These are phyloP conservation scores for Penicillium coffeae DNA, from an alignment of 495 filamentous ascomycete species.

Conservation along the genomic window DNA sequence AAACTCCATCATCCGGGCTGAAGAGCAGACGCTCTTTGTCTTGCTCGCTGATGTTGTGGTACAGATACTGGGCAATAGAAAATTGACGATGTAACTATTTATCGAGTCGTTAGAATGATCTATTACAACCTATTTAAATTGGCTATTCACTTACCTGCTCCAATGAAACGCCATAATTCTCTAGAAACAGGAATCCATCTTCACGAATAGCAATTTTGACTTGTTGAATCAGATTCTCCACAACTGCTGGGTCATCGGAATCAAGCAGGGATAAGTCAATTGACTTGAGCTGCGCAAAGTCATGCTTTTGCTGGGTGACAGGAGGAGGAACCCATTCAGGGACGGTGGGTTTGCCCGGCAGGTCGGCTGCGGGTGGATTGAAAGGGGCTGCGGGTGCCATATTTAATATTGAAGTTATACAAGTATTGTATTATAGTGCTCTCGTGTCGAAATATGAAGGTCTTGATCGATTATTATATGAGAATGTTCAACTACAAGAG, in stretches of 20 bases:
- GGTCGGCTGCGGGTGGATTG: conserved; percentile 32
- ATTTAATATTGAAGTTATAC: background rate
- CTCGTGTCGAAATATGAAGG: too few relatives aligned
- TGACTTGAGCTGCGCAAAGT: conserved; percentile 36
- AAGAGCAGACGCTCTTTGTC: conserved; percentile 42
- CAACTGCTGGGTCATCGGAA: conserved; percentile 33
- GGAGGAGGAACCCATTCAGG: conserved; percentile 40
- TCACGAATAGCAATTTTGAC: conserved; percentile 40
- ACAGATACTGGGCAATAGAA: conserved; percentile 39
- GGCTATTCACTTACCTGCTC: conserved; percentile 43
- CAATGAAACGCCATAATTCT: conserved; percentile 46
- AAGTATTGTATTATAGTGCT: too few relatives aligned
- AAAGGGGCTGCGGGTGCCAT: conserved; percentile 37
- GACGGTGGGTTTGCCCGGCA: conserved; percentile 38
- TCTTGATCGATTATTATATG: too few relatives aligned
- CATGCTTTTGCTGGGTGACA: conserved; percentile 32
- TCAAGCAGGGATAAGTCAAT: conserved; percentile 40
- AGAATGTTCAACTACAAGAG: too few relatives aligned
- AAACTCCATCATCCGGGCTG: conserved; percentile 33
- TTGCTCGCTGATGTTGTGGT: conserved; percentile 42
- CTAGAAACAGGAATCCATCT: conserved; percentile 45
- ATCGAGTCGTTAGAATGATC: too few relatives aligned
- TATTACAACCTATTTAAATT: too few relatives aligned
- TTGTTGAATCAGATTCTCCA: conserved; percentile 33
- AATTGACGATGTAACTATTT: conserved; percentile 44